phyloP scores from a whole-genome alignment of 225 moss, liverwort and hornwort genomes.

The Rhytidiadelphus loreus region DNA sequence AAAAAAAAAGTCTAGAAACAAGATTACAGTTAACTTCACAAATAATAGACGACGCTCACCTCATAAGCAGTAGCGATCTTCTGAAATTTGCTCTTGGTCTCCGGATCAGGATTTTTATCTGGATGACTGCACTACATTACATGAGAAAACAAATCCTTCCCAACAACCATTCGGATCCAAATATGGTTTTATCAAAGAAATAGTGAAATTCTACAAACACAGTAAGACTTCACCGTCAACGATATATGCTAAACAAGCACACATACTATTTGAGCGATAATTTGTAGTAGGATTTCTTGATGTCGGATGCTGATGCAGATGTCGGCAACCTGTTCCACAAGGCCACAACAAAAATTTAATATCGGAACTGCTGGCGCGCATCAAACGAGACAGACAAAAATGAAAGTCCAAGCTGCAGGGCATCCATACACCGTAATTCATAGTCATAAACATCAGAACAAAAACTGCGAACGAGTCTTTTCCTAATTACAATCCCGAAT shows the following conservation, averaged over 20 bases:
- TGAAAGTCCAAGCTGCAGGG: not conserved
- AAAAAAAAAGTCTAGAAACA: not conserved
- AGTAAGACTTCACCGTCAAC: not conserved
- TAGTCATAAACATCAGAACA: not conserved
- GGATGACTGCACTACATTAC: constrained; percentile 62
- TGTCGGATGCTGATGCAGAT: constrained; percentile 77
- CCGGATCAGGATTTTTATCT: constrained; percentile 97
- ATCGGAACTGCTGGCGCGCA: not conserved
- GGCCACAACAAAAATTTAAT: not conserved
- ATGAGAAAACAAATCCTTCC: not conserved
- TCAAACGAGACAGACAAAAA: not conserved
- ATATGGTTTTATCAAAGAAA: not conserved
- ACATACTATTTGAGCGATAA: constrained; percentile 90
- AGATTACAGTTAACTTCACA: not conserved
- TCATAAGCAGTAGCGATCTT: constrained; percentile 97
- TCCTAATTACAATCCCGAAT: not conserved
- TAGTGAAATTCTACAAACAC: not conserved
- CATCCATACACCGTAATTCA: not conserved
- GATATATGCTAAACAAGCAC: not conserved
- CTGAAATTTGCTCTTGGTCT: constrained; percentile 80
- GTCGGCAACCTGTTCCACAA: constrained; percentile 53
- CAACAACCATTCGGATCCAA: not conserved
- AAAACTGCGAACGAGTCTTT: not conserved
- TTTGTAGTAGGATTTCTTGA: constrained; percentile 95
- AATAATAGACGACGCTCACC: constrained; percentile 18